Percentiles rank a stretch among this genome's conserved stretches.
phyloP scores from a whole-genome alignment of 345 rosid genomes.

The Odontarrhena argentea region DNA sequence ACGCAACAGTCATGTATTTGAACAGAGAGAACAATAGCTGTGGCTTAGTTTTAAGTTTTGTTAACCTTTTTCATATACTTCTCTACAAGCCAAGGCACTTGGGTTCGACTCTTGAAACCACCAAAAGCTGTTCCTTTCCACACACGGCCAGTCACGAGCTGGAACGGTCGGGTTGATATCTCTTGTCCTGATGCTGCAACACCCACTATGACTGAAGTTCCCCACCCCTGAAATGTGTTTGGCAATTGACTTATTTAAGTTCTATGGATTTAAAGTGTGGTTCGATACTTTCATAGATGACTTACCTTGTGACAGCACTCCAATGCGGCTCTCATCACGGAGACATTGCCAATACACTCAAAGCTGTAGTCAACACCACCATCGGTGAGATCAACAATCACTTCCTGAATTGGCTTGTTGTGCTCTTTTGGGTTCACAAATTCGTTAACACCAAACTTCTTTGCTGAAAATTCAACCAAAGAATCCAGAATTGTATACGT shows the following conservation, averaged over 20 bases:
- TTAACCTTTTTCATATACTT: conserved; percentile 91
- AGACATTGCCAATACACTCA: conserved; percentile 96
- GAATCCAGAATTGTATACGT: conserved; percentile 51
- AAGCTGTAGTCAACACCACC: conserved; percentile 99
- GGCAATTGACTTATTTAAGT: not conserved
- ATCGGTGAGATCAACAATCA: conserved; percentile 81
- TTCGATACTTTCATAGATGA: conserved; percentile 1
- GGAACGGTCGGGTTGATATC: conserved; percentile 94
- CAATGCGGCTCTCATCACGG: conserved; percentile 93
- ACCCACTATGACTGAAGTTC: conserved; percentile 93
- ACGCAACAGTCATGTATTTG: not conserved
- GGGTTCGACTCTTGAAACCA: conserved; percentile 99
- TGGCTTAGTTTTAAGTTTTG: not conserved
- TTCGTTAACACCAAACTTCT: conserved; percentile 90
- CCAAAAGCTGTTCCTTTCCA: conserved; percentile 99
- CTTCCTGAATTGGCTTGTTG: conserved; percentile 91
- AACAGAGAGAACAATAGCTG: conserved; percentile 7
- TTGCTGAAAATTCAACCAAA: conserved; percentile 36
- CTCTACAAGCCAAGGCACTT: conserved; percentile 98
- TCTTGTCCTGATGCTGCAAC: conserved; percentile 99
- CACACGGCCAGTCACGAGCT: conserved; percentile 98
- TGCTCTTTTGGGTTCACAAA: conserved; percentile 81
- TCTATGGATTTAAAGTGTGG: not conserved
- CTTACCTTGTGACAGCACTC: conserved; percentile 99
- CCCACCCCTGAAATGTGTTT: conserved; percentile 78